Evolutionary conservation across 495 filamentous ascomycete species (phyloP).

Genomic region (Trichoderma parareesei): DNA sequence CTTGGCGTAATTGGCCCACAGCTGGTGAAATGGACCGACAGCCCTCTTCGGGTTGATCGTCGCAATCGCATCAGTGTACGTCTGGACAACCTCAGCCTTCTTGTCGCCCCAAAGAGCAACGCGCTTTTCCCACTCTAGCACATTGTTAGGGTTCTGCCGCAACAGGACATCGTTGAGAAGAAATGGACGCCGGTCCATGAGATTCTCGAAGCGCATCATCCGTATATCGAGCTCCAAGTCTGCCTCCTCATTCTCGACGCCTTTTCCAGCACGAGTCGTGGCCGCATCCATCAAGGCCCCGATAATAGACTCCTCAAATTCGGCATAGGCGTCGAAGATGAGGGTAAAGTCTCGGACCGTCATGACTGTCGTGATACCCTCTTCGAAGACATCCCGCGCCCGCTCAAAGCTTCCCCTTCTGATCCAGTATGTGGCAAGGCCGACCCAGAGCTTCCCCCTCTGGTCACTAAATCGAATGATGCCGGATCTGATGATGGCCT

Average conservation of each 20-base stretch:
- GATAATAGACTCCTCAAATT: conserved; percentile 96
- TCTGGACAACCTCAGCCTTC: conserved; percentile 82
- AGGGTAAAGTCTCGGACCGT: conserved; percentile 98
- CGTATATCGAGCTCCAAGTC: conserved; percentile 96
- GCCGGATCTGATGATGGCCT: conserved; percentile 87
- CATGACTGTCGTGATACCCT: conserved; percentile 97
- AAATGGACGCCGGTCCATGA: conserved; percentile 97
- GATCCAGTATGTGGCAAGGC: conserved; percentile 95
- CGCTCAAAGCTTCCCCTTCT: conserved; percentile 82
- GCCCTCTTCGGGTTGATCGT: conserved; percentile 93
- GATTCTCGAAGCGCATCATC: conserved; percentile 95
- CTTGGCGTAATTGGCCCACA: conserved; percentile 97
- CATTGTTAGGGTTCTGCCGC: conserved; percentile 93
- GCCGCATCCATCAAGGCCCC: conserved; percentile 83
- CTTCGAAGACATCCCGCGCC: conserved; percentile 89
- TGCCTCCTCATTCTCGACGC: conserved; percentile 70
- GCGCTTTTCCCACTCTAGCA: conserved; percentile 94
- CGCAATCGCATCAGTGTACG: conserved; percentile 89
- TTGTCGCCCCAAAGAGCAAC: conserved; percentile 94
- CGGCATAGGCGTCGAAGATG: conserved; percentile 91
- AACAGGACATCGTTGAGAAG: conserved; percentile 93
- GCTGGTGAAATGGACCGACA: conserved; percentile 83
- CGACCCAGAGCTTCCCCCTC: conserved; percentile 92
- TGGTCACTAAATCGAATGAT: conserved; percentile 92
- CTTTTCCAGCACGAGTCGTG: conserved; percentile 72